Conservation (phyloP, 345 rosid genomes). For the Aquilaria malaccensis region DNA sequence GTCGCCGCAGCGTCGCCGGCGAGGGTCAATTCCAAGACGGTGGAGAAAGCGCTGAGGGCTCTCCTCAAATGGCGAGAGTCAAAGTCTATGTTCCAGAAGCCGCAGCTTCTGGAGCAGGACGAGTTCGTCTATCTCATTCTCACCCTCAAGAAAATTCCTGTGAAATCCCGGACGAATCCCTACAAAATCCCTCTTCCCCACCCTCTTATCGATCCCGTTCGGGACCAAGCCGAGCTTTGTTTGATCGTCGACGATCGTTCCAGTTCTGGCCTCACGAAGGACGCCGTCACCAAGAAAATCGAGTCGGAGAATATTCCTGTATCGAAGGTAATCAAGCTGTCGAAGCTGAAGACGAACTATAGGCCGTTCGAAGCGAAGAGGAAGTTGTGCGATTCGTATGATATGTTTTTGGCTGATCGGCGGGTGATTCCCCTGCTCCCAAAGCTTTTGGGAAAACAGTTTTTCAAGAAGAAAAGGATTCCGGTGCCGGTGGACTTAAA, state of each 20-base stretch:
- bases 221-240: slow-evolving; percentile 51
- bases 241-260: slow-evolving; percentile 68
- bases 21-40: slow-evolving; percentile 27
- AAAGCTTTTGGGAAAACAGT: slow-evolving; percentile 69
- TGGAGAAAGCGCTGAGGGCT: slow-evolving; percentile 34
- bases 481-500: slow-evolving; percentile 54
- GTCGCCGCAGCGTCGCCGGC: slow-evolving; percentile 2
- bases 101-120: slow-evolving; percentile 65
- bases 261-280: slow-evolving; percentile 57
- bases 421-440: slow-evolving; percentile 58
- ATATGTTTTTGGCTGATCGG: slow-evolving; percentile 42
- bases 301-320: slow-evolving; percentile 52
- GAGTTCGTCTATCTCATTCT: slow-evolving; percentile 52
- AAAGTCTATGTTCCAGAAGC: slow-evolving; percentile 37
- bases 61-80: slow-evolving; percentile 50
- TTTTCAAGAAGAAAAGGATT: slow-evolving; percentile 61
- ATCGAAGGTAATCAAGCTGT: slow-evolving; percentile 54
- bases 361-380: slow-evolving; percentile 45
- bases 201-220: slow-evolving; percentile 29
- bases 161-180: slow-evolving; percentile 41
- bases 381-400: slow-evolving; percentile 43
- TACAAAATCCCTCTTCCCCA: slow-evolving; percentile 46
- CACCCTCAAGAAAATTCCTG: slow-evolving; percentile 67
- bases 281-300: slow-evolving; percentile 50
- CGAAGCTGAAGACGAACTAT: slow-evolving; percentile 49